Conservation (phyloP, 2,329 filamentous ascomycete genomes). For the Phyllosticta citribraziliensis region DNA sequence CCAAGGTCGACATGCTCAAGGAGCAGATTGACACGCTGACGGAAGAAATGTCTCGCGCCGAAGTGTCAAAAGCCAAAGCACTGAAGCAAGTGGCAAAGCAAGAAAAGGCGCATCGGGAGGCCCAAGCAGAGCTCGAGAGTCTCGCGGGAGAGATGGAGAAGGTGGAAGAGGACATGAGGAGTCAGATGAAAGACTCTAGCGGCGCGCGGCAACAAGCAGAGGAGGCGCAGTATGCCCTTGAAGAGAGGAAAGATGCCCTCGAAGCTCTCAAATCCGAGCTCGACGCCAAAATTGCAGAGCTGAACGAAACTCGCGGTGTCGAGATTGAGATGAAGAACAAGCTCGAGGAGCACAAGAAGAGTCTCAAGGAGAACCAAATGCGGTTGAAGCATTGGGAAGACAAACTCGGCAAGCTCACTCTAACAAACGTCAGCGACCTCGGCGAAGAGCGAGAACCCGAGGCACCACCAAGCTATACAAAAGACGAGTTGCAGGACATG, state of each 20-base stretch:
- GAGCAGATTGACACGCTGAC: conserved; percentile 71
- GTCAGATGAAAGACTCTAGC: conserved; percentile 66
- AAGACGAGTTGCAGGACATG: conserved; percentile 55
- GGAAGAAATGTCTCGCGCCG: conserved; percentile 75
- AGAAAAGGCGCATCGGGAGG: conserved; percentile 70
- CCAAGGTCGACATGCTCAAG: conserved; percentile 81
- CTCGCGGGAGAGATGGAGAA: conserved; percentile 64
- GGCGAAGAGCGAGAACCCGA: conserved; percentile 42
- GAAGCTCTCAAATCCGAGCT: conserved; percentile 71
- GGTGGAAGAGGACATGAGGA: conserved; percentile 67
- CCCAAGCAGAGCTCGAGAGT: conserved; percentile 66
- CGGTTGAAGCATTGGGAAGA: conserved; percentile 79
- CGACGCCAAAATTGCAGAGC: conserved; percentile 72
- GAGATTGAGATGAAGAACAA: conserved; percentile 99
- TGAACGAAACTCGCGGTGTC: conserved; percentile 78
- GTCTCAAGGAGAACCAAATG: conserved; percentile 75
- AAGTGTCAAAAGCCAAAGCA: conserved; percentile 82
- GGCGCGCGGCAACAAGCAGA: conserved; percentile 65
- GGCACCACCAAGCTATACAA: conserved; percentile 65
- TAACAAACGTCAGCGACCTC: conserved; percentile 62
- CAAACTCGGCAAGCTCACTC: conserved; percentile 70
- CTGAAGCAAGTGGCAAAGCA: conserved; percentile 87
- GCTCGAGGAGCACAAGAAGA: conserved; percentile 91
- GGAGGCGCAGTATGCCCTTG: conserved; percentile 68
- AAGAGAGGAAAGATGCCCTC: conserved; percentile 71